Base-by-base conservation (phyloP, 176 grass and related monocot species). In the Puccinellia tenuiflora region DNA sequence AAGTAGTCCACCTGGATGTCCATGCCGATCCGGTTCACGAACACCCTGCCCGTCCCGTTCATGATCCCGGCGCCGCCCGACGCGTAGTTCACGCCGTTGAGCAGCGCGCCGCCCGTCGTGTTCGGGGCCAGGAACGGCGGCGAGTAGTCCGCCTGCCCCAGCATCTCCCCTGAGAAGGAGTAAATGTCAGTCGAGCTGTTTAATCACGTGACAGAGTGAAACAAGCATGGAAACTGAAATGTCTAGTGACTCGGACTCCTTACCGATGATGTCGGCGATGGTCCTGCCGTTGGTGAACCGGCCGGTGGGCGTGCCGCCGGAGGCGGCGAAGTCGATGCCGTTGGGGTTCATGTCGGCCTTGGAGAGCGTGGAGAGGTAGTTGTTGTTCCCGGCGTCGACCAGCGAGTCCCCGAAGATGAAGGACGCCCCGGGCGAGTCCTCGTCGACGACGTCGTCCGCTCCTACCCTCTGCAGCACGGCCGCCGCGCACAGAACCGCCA, bases 371-470 rank as follows among this genome's bases (percentile, higher is more conserved):
- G 87, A 77, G 61, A 99, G 64, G 91, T 90, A 99, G 84, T 99
- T 99, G 83, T 99, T 99, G 77, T 99, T 99, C 26, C 96, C 96
- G 8, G 91, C 83, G 85, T 99, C 96, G 20, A 99, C 96, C 8
- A 99, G 93, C 1, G 93, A 99, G 82, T 99, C 96, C 0, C 96
- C 93, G 51, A 99, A 99, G 54, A 99, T 85, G 88, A 90, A 99
- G 14, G 96, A 99, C n/a, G 96, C 96, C 14, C 92, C 87, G 22
- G 7, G 5, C 0, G 59, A 38, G 76, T 67, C 52, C 72, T 79
- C 72, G 17, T 85, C 54, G 61, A 75, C 84, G 69, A 28, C 33
- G 63, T 83, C 51, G 28, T 10, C 64, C 17, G n/a, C 71, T 22
- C 21, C 8, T 29, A 33, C 77, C 59, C 14, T n/a, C 1, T n/a